A percentile compares a stretch with the other conserved stretches of the same genome.
phyloP scores from a whole-genome alignment of 2,329 filamentous ascomycete genomes.

The Triangularia verruculosa region DNA sequence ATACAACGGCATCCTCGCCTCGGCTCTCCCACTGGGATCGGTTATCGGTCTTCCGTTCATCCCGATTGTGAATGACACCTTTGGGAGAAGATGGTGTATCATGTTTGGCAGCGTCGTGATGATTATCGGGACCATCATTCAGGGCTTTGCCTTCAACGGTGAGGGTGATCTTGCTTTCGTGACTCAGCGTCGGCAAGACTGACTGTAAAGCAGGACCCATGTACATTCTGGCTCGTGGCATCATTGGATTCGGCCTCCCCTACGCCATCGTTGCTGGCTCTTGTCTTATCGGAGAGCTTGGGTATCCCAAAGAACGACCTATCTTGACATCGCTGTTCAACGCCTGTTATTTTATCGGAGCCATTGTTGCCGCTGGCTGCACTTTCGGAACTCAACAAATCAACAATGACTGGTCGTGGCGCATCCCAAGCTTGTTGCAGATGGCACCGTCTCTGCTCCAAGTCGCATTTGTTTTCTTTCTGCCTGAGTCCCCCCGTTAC shows the following conservation, averaged over 20 bases:
- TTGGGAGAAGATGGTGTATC: conserved; percentile 56
- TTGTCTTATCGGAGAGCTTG: conserved; percentile 57
- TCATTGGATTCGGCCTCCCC: conserved; percentile 59
- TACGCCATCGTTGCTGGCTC: conserved; percentile 59
- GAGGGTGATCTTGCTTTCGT: neutral
- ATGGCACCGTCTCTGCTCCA: conserved; percentile 41
- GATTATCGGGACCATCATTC: conserved; percentile 53
- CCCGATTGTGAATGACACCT: conserved; percentile 51
- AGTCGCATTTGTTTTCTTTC: conserved; percentile 38
- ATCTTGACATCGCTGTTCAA: conserved; percentile 60
- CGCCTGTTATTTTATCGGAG: conserved; percentile 53
- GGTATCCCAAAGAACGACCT: conserved; percentile 58
- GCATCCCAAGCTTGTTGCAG: conserved; percentile 46
- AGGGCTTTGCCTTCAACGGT: conserved; percentile 48
- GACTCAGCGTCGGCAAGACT: neutral
- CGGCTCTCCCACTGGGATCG: conserved; percentile 59
- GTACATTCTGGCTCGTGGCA: conserved; percentile 57
- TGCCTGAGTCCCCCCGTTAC: conserved; percentile 31
- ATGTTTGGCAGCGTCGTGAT: conserved; percentile 54
- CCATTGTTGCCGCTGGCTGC: conserved; percentile 48
- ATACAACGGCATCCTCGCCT: conserved; percentile 53
- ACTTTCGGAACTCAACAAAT: conserved; percentile 47
- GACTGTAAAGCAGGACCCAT: conserved; percentile 36
- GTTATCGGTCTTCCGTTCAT: conserved; percentile 59
- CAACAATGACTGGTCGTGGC: conserved; percentile 40